These are phyloP conservation scores for Russula brevipes DNA, from an alignment of 768 basidiomycete genomes.

Conservation along the genomic window DNA sequence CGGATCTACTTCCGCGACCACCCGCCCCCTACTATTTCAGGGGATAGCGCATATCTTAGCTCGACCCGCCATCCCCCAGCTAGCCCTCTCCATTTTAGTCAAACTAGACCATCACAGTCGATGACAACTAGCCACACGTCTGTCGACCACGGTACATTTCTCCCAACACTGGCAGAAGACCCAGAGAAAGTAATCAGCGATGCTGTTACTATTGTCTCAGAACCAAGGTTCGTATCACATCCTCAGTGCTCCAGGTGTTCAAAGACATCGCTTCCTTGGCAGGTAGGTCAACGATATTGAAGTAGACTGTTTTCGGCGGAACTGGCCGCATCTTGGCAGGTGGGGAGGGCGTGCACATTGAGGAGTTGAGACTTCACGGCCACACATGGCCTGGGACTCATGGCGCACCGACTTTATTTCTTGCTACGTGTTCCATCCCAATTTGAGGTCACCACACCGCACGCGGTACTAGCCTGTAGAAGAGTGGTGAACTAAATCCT, in stretches of 20 bases:
- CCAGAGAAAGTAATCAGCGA: neutral
- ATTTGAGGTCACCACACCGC: no score
- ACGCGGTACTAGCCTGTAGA: no score
- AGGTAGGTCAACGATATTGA: neutral
- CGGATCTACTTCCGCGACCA: constrained; percentile 4
- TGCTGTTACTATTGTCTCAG: neutral
- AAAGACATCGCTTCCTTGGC: neutral
- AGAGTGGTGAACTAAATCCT: no score
- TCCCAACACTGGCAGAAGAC: neutral
- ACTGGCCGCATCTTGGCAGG: neutral
- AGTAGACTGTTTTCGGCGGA: neutral
- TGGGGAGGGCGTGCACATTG: neutral
- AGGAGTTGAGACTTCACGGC: neutral
- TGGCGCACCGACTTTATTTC: no score
- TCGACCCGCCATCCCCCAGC: neutral
- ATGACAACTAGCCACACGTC: neutral
- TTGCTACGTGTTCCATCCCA: no score
- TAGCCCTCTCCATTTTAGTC: neutral
- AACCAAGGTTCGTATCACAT: neutral
- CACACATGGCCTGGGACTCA: no score
- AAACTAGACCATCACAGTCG: neutral
- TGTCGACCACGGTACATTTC: neutral
- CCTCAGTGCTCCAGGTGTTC: no score
- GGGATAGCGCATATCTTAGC: neutral
- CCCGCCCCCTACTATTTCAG: no score